Conservation (phyloP, 805 yeast genomes). For the Suhomyces sp. region DNA sequence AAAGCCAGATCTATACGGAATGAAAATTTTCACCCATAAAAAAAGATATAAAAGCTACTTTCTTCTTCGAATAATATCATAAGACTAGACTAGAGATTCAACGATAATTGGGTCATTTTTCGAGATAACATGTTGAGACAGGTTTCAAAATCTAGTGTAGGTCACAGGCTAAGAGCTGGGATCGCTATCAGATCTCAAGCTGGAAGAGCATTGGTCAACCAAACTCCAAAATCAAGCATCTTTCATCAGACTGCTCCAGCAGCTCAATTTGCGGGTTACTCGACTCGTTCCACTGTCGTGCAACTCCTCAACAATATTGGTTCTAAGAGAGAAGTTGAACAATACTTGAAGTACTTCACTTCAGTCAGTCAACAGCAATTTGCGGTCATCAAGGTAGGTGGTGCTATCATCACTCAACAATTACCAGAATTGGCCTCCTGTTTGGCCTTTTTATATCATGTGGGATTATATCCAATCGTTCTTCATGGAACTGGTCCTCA, state of each 20-base stretch:
- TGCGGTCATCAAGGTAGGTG: slow-evolving; percentile 98
- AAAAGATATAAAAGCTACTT: background rate
- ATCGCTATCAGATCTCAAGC: slow-evolving; percentile 3
- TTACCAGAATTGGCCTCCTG: slow-evolving; percentile 92
- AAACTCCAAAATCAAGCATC: background rate
- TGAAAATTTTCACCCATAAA: slow-evolving; percentile 7
- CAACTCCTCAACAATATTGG: slow-evolving; percentile 95
- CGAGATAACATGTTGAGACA: slow-evolving; percentile 18
- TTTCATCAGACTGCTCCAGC: slow-evolving; percentile 3
- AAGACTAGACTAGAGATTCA: background rate
- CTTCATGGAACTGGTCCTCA: slow-evolving; percentile 99
- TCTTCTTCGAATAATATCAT: background rate
- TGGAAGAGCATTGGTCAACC: background rate
- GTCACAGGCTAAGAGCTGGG: slow-evolving; percentile 2
- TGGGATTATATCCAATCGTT: slow-evolving; percentile 94
- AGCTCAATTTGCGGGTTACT: slow-evolving; percentile 20
- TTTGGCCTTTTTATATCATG: slow-evolving; percentile 92
- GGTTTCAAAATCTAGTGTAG: slow-evolving; percentile 9
- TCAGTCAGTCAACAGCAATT: slow-evolving; percentile 95
- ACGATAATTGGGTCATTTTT: background rate
- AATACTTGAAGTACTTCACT: slow-evolving; percentile 92
- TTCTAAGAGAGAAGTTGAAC: slow-evolving; percentile 97
- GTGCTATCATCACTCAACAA: slow-evolving; percentile 96
- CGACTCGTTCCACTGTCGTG: slow-evolving; percentile 92
- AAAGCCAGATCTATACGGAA: background rate